phyloP scores from a whole-genome alignment of 352 stramenopile genomes.

The Globisporangium paroecandrum region DNA sequence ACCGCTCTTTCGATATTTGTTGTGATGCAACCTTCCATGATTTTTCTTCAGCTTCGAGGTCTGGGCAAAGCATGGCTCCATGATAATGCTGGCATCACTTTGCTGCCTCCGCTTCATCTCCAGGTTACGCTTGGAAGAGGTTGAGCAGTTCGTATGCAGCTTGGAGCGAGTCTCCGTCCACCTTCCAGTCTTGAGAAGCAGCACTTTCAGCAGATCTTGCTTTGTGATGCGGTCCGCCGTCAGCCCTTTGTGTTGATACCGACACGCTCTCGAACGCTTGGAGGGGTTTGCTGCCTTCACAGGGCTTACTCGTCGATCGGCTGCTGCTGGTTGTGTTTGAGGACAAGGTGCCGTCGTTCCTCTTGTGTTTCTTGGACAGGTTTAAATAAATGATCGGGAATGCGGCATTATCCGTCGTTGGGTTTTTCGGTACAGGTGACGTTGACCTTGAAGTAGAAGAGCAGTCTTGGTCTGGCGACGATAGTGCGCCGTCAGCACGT shows the following conservation, averaged over 20 bases:
- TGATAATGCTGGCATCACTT: conserved; percentile 2
- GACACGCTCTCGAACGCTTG: neutral
- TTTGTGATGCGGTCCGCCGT: neutral
- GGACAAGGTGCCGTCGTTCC: neutral
- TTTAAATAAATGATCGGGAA: conserved; percentile 84
- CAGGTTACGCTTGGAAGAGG: conserved; percentile 23
- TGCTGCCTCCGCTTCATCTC: neutral
- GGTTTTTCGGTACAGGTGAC: conserved; percentile 19
- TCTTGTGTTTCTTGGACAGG: conserved; percentile 63
- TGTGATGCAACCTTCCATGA: neutral
- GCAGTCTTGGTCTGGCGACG: neutral
- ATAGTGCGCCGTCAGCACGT: neutral
- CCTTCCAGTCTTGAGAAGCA: conserved; percentile 15
- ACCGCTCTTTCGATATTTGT: no score
- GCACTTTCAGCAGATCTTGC: neutral
- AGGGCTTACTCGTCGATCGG: neutral
- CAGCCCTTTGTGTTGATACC: neutral
- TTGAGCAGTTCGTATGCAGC: conserved; percentile 67
- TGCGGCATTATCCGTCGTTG: conserved; percentile 49
- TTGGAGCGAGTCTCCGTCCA: conserved; percentile 69
- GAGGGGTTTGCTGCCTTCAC: neutral
- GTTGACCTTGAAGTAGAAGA: neutral
- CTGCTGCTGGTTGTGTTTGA: neutral
- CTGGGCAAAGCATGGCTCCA: neutral
- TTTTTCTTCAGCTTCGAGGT: neutral